Conservation (phyloP, 192 early-diverging fungal species). For the Coemansia sp. region DNA sequence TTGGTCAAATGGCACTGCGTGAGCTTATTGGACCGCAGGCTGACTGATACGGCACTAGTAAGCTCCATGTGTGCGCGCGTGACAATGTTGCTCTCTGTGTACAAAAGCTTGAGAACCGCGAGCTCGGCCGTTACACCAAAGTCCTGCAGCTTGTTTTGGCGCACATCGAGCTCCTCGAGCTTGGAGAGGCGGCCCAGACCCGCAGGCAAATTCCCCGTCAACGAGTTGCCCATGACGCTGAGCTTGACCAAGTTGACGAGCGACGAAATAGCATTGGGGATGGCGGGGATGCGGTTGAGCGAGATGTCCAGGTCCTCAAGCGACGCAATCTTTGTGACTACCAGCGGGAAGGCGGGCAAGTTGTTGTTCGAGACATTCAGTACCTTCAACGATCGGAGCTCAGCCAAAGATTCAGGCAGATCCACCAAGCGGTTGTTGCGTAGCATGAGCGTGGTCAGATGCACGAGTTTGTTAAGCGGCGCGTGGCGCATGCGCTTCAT, state of each 20-base stretch:
- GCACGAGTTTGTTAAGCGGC: constrained; percentile 61
- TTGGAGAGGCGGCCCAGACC: constrained; percentile 57
- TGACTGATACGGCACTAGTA: constrained; percentile 56
- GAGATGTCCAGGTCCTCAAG: constrained; percentile 75
- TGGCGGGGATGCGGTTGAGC: constrained; percentile 75
- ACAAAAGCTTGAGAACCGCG: constrained; percentile 60
- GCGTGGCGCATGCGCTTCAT: constrained; percentile 65
- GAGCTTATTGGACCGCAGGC: constrained; percentile 68
- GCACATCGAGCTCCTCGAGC: constrained; percentile 75
- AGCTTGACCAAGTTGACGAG: constrained; percentile 61
- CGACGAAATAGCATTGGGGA: constrained; percentile 73
- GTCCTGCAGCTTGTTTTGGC: constrained; percentile 78
- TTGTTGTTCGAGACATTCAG: constrained; percentile 84
- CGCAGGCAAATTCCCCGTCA: constrained; percentile 68
- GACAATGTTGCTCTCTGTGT: constrained; percentile 73
- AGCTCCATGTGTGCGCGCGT: constrained; percentile 63
- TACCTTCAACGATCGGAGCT: constrained; percentile 59
- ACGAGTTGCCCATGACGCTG: constrained; percentile 72
- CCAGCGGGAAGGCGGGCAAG: constrained; percentile 64
- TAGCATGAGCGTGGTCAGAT: constrained; percentile 63
- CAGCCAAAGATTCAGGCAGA: constrained; percentile 65
- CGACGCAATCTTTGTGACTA: constrained; percentile 60
- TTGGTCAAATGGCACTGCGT: constrained; percentile 63
- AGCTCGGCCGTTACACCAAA: constrained; percentile 59
- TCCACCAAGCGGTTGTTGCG: constrained; percentile 73